Evolutionary conservation across 1,284 basidiomycete genomes (phyloP), one percentile per base, ranked within the genome.

Genomic region (Schizophyllum commune): DNA sequence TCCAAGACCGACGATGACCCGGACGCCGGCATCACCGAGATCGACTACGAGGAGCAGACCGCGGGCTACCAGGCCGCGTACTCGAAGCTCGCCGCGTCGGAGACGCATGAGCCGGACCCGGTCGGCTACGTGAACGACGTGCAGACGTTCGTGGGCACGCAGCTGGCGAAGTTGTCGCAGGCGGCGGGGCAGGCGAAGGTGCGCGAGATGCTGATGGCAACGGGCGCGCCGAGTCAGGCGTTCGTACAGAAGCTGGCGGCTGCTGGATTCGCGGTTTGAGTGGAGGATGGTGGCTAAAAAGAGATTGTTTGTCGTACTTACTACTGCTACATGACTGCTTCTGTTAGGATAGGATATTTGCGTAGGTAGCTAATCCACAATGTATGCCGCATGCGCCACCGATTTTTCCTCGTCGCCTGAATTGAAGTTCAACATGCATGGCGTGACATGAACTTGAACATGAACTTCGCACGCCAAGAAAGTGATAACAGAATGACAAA

Each of bases 61-160:
- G 86, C 88, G 4, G 92, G 94, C 0, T 99, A 98, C 76, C 96
- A 99, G 72, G 91, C 92, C 0, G 88, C 90, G 1, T 99, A 96
- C 76, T 95, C 94, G 60, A 85, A 90, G 56, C 82, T 99, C 9
- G 94, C 93, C 0, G 92, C 96, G 0, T 89, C 91, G 4, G 86
- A 89, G 65, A 73, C 71, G 0, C 71, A 70, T 0, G 74, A 79
- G 19, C 73, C 71, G 0, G 89, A 91, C 70, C 83, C 84, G 1
- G 82, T 89, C 8, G 81, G 74, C 17, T 83, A 87, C 67, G 80
- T 88, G 1, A 74, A 73, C 19, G 81, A 90, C 68, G 80, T 84
- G 17, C 73, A 80, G 54, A 75, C 76, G 55, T 84, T 79, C 65
- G 71, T 86, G 2, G 79, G 81, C 0, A 73, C 77, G 63, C 74